Evolutionary conservation across 2,329 filamentous ascomycete species (phyloP), one percentile per base, ranked within the genome.

Genomic region (Ophiostoma fasciatum): DNA sequence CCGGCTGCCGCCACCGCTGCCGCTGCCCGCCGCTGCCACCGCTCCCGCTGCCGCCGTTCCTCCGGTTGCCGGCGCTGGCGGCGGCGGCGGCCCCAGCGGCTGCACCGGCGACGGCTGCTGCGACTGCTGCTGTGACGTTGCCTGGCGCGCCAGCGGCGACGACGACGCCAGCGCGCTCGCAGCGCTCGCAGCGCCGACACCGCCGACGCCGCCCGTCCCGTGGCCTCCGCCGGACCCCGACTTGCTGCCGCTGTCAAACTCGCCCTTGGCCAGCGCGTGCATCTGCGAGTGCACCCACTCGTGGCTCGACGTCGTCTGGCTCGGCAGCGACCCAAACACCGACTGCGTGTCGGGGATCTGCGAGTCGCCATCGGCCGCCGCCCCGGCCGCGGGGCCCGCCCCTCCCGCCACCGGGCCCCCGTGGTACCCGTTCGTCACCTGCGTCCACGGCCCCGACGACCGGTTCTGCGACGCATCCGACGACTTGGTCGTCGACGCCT

Each of bases 401-500:
- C n/a, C 21, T 20, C 12, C 31, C 28, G 8, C n/a, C 17, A 10
- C 49, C 58, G 14, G 72, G 68, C 20, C 60, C 57, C 15, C 80
- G 4, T 11, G 9, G 9, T 10, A 6, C 23, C 23, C 79, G 42
- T 85, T 84, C 3, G 78, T 82, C 40, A 70, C 67, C 51, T 87
- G 80, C 0, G 79, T 82, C 25, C 30, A 53, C 71, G 68, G 38
- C 3, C 71, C 74, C 1, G 72, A 76, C 11, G 75, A 77, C 35
- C 61, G 52, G 41, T 64, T 61, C 13, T 62, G 61, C 4, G 79
- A 84, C 6, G 74, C 71, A 42, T 81, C 75, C 1, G 82, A 83
- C 3, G 82, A 87, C 58, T 93, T 90, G n/a, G 87, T 94, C 1
- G 87, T 92, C 3, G 85, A 93, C 2, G 85, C 88, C 49, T 93